A percentile compares a stretch with the other conserved stretches of the same genome.
These are phyloP conservation scores for Terfezia claveryi DNA, from an alignment of 495 filamentous ascomycete species.

Conservation along the genomic window DNA sequence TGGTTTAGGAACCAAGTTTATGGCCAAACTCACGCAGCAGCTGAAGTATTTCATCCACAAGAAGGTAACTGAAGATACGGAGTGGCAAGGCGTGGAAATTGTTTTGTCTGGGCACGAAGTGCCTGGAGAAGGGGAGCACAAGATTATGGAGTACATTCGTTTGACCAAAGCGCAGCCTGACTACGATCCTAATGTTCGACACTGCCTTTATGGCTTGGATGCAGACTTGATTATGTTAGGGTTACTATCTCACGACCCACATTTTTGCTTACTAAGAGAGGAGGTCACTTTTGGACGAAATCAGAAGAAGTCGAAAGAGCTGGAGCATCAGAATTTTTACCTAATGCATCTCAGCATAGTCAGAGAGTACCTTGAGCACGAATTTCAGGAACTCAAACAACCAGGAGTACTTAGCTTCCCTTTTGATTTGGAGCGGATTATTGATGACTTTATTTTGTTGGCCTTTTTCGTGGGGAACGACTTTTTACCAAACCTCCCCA, in stretches of 20 bases:
- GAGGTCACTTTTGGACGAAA: slow-evolving; percentile 92
- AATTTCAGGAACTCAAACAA: slow-evolving; percentile 81
- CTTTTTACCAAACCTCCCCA: slow-evolving; percentile 89
- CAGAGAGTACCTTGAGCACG: slow-evolving; percentile 84
- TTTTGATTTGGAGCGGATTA: slow-evolving; percentile 89
- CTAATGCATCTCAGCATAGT: slow-evolving; percentile 94
- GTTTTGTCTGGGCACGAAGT: slow-evolving; percentile 96
- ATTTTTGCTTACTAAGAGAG: slow-evolving; percentile 91
- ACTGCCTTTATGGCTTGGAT: slow-evolving; percentile 93
- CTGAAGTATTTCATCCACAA: slow-evolving; percentile 98
- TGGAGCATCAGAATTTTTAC: slow-evolving; percentile 98
- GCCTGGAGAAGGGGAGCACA: slow-evolving; percentile 97
- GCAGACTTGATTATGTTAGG: slow-evolving; percentile 98
- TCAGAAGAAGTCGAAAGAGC: slow-evolving; percentile 72
- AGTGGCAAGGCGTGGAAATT: slow-evolving; percentile 92
- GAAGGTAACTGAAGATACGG: slow-evolving; percentile 87
- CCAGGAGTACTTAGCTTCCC: slow-evolving; percentile 51
- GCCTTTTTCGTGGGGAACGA: slow-evolving; percentile 99
- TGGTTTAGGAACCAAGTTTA: slow-evolving; percentile 56
- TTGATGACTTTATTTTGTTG: slow-evolving; percentile 99
- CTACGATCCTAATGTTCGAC: slow-evolving; percentile 87
- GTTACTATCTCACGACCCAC: slow-evolving; percentile 86
- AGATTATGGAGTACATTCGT: slow-evolving; percentile 99
- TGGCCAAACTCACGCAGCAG: slow-evolving; percentile 83
- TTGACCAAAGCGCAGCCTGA: slow-evolving; percentile 81